Conservation (phyloP, 371 early-diverging fungal species). For the Mortierella sp. region DNA sequence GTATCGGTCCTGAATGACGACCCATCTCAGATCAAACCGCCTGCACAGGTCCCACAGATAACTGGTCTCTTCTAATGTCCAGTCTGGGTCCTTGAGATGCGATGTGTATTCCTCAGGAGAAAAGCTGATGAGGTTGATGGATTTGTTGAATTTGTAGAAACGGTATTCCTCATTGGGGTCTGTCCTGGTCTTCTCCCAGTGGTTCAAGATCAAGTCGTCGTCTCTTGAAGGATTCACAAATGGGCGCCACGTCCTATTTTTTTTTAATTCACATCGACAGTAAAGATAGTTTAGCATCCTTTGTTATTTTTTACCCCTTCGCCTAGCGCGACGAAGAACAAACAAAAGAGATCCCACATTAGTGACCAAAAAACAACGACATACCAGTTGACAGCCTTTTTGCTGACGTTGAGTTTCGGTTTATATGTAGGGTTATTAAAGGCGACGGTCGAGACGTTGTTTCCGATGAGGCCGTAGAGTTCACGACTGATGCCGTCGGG, state of each 20-base stretch:
- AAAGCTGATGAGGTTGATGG: constrained; percentile 72
- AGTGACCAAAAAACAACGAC: background rate
- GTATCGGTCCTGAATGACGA: constrained; percentile 89
- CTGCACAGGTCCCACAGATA: constrained; percentile 84
- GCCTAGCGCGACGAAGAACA: background rate
- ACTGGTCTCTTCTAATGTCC: constrained; percentile 91
- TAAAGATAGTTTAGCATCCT: background rate
- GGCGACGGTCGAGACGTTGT: constrained; percentile 73
- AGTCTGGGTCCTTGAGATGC: constrained; percentile 75
- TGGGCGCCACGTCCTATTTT: constrained; percentile 73
- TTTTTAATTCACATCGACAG: background rate
- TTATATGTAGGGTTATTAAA: constrained; percentile 77
- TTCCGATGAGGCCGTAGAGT: constrained; percentile 77
- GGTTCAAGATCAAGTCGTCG: constrained; percentile 78
- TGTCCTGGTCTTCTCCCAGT: constrained; percentile 82
- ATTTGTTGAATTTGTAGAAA: constrained; percentile 78
- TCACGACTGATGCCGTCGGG: constrained; percentile 79
- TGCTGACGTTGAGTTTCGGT: constrained; percentile 77
- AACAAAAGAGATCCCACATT: background rate
- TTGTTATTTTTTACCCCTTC: background rate
- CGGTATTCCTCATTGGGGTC: constrained; percentile 67
- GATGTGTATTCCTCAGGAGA: constrained; percentile 80
- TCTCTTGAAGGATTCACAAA: constrained; percentile 85
- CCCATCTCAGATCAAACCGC: constrained; percentile 85
- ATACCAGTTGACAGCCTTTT: constrained; percentile 74